Percentiles rank a stretch among this genome's conserved stretches.
phyloP scores from a whole-genome alignment of 2,329 filamentous ascomycete species.

The Diplodia sapinea region DNA sequence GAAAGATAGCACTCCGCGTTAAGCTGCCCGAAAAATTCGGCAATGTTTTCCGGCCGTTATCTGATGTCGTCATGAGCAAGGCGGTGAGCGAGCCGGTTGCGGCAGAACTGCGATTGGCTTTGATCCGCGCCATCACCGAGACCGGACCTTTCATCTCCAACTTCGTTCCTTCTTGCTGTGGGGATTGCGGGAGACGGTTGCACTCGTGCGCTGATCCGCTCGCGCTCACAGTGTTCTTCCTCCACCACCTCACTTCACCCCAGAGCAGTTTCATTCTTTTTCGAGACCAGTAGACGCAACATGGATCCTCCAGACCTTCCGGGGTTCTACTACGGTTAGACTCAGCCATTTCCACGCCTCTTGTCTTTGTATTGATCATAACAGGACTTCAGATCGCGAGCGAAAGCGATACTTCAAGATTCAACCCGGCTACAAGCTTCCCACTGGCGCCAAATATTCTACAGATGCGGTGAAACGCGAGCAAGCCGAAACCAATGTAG shows the following conservation, averaged over 20 bases:
- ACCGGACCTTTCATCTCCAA: slow-evolving; percentile 22
- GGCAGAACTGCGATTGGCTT: neutral
- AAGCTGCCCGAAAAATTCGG: neutral
- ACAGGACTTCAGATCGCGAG: slow-evolving; percentile 45
- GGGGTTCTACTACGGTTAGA: slow-evolving; percentile 54
- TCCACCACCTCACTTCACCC: neutral
- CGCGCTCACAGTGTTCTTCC: neutral
- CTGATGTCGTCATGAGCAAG: slow-evolving; percentile 16
- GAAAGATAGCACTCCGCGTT: too few relatives aligned
- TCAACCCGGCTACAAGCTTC: slow-evolving; percentile 46
- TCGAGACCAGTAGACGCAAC: neutral
- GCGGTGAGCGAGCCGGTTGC: slow-evolving; percentile 2
- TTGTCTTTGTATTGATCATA: slow-evolving; percentile 10
- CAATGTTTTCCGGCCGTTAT: neutral
- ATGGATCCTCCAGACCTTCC: slow-evolving; percentile 45
- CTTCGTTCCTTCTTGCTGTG: neutral
- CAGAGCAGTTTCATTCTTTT: neutral
- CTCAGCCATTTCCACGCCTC: neutral
- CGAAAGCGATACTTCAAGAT: slow-evolving; percentile 60
- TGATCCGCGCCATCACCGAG: slow-evolving; percentile 29
- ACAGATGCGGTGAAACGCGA: slow-evolving; percentile 45
- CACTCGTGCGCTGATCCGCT: slow-evolving; percentile 1
- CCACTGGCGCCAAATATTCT: slow-evolving; percentile 49
- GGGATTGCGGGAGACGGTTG: neutral
- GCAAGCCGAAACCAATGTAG: slow-evolving; percentile 33